phyloP scores from a whole-genome alignment of 306 rosid species.

The Inga leiocalycina region DNA sequence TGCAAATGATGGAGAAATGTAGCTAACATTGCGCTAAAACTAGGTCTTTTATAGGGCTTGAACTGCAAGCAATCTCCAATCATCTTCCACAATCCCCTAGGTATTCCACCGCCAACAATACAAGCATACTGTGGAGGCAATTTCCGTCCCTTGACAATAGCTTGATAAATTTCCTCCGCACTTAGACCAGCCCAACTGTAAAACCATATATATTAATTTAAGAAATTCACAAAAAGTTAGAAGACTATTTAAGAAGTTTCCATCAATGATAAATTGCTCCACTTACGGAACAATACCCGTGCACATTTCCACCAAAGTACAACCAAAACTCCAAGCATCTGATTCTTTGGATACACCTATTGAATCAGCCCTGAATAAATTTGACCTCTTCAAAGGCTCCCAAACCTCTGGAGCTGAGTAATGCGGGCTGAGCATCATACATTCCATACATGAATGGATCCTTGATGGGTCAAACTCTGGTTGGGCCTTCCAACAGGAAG shows the following conservation, averaged over 20 bases:
- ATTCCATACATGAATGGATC: slow-evolving; percentile 95
- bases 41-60: slow-evolving; percentile 90
- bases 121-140: slow-evolving; percentile 98
- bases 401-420: slow-evolving; percentile 98
- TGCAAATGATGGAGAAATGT: slow-evolving; percentile 90
- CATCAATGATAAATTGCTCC: slow-evolving; percentile 42
- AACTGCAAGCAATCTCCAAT: slow-evolving; percentile 97
- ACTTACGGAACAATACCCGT: slow-evolving; percentile 98
- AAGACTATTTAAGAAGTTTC: slow-evolving; percentile 34
- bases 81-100: slow-evolving; percentile 98
- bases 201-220: slow-evolving; percentile 37
- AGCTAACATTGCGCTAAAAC: slow-evolving; percentile 84
- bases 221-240: slow-evolving; percentile 27
- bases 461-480: slow-evolving; percentile 74
- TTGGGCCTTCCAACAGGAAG: slow-evolving; percentile 86
- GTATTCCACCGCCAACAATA: slow-evolving; percentile 97
- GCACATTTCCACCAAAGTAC: slow-evolving; percentile 99
- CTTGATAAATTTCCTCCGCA: slow-evolving; percentile 86
- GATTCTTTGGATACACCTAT: slow-evolving; percentile 91
- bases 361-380: slow-evolving; percentile 89
- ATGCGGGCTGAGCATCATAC: slow-evolving; percentile 96
- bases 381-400: slow-evolving; percentile 94
- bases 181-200: slow-evolving; percentile 97
- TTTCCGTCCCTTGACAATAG: slow-evolving; percentile 77
- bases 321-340: slow-evolving; percentile 99